phyloP scores from a whole-genome alignment of 805 yeast genomes.

The Wickerhamiella nectarea region DNA sequence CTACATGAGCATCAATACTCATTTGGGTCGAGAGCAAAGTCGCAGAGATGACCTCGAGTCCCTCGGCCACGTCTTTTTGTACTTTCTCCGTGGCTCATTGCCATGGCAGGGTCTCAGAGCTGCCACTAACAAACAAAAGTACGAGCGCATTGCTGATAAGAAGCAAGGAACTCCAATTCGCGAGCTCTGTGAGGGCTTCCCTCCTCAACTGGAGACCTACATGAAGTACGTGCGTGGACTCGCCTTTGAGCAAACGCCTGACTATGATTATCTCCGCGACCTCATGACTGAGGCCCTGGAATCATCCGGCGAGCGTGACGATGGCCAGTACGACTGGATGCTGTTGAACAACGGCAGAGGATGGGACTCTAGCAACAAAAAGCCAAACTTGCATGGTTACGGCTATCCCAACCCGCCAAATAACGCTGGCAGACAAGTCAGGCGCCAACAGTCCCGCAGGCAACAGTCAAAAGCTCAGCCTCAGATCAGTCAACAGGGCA shows the following conservation, averaged over 20 bases:
- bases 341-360: constrained; percentile 65
- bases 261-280: constrained; percentile 72
- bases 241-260: constrained; percentile 88
- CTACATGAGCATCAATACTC: constrained; percentile 95
- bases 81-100: constrained; percentile 71
- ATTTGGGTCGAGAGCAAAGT: constrained; percentile 90
- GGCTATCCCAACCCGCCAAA: constrained; percentile 68
- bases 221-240: constrained; percentile 76
- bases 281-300: constrained; percentile 67
- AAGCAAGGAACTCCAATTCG: constrained; percentile 78
- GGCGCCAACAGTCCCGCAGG: constrained; percentile 4
- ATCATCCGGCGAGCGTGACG: constrained; percentile 54
- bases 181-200: constrained; percentile 79
- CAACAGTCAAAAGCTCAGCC: background rate
- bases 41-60: constrained; percentile 95
- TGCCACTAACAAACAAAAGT: constrained; percentile 92
- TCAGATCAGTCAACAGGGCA: background rate
- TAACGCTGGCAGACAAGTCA: constrained; percentile 2
- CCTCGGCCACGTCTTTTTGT: constrained; percentile 91
- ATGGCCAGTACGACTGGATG: constrained; percentile 97
- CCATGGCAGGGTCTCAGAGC: constrained; percentile 99
- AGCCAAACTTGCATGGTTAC: constrained; percentile 89
- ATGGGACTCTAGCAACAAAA: constrained; percentile 87
- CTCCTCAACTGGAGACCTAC: constrained; percentile 87
- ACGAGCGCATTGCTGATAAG: constrained; percentile 93